Conservation (phyloP, 2,329 filamentous ascomycete species). For the Dryadomyces quercivorus region DNA sequence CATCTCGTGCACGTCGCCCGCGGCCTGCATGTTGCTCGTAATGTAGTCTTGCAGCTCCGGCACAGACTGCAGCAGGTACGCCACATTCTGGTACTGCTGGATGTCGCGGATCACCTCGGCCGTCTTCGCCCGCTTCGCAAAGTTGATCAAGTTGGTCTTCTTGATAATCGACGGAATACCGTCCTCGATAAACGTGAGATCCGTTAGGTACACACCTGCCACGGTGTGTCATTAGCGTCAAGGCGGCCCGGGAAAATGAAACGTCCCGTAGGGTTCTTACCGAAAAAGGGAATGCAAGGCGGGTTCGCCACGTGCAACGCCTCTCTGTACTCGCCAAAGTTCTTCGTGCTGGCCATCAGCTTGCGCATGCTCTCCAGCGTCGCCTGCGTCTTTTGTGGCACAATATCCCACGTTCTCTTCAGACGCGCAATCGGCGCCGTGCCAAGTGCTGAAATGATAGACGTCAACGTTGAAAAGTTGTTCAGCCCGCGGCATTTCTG, state of each 20-base stretch:
- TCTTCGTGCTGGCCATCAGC: conserved; percentile 94
- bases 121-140: conserved; percentile 94
- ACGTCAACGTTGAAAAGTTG: conserved; percentile 95
- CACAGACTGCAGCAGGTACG: conserved; percentile 84
- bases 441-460: conserved; percentile 89
- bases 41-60: conserved; percentile 94
- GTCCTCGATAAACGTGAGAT: conserved; percentile 94
- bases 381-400: conserved; percentile 70
- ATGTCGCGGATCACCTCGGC: conserved; percentile 98
- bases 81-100: conserved; percentile 95
- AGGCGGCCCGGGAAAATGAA: too few species aligned
- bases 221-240: too few species aligned
- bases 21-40: conserved; percentile 86
- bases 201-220: conserved; percentile 84
- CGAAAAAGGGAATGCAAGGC: conserved; percentile 96
- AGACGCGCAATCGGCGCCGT: conserved; percentile 92
- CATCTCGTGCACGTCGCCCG: conserved; percentile 97
- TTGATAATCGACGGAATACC: conserved; percentile 95
- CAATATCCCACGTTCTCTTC: conserved; percentile 86
- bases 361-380: conserved; percentile 83
- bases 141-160: conserved; percentile 95
- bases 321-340: conserved; percentile 94
- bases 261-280: conserved; percentile 33
- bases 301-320: conserved; percentile 85
- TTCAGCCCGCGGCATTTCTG: conserved; percentile 89